Percentiles rank a stretch among this genome's conserved stretches.
Evolutionary conservation across 768 basidiomycete species (phyloP).

Genomic region (Mycena metata): DNA sequence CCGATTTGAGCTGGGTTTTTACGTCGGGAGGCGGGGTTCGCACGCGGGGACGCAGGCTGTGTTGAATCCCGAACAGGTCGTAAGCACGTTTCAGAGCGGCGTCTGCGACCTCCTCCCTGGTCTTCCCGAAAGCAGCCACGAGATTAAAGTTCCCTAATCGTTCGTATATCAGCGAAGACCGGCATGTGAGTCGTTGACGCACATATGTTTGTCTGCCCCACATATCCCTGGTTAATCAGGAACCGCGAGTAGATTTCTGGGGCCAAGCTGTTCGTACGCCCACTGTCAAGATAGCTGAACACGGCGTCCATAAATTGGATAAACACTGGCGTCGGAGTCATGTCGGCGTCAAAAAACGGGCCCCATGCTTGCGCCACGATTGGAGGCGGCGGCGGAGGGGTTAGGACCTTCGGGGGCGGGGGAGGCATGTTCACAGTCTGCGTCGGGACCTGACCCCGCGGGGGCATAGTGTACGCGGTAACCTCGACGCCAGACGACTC

Average conservation of each 20-base stretch:
- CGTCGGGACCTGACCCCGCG: not conserved
- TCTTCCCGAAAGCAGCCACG: not conserved
- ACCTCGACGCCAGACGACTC: too few species aligned
- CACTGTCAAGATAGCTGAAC: slow-evolving; percentile 32
- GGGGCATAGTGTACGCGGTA: not conserved
- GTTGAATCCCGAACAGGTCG: slow-evolving; percentile 38
- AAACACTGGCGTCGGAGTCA: slow-evolving; percentile 23
- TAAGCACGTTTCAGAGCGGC: slow-evolving; percentile 27
- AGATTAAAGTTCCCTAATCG: slow-evolving; percentile 22
- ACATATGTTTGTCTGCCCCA: slow-evolving; percentile 31
- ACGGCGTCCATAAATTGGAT: slow-evolving; percentile 16
- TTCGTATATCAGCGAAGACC: too few species aligned
- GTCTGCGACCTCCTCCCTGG: slow-evolving; percentile 33
- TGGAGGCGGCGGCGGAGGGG: too few species aligned
- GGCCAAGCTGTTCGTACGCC: slow-evolving; percentile 21
- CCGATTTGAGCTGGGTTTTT: too few species aligned
- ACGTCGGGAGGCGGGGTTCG: too few species aligned
- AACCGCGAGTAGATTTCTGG: slow-evolving; percentile 35
- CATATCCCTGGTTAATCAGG: slow-evolving; percentile 33
- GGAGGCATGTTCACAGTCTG: not conserved
- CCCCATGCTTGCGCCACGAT: slow-evolving; percentile 14
- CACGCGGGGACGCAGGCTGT: slow-evolving; percentile 30
- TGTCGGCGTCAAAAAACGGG: slow-evolving; percentile 26
- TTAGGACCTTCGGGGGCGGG: not conserved
- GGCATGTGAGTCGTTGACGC: not conserved